phyloP scores from a whole-genome alignment of 768 basidiomycete genomes.

The Fomitopsis pulvina region DNA sequence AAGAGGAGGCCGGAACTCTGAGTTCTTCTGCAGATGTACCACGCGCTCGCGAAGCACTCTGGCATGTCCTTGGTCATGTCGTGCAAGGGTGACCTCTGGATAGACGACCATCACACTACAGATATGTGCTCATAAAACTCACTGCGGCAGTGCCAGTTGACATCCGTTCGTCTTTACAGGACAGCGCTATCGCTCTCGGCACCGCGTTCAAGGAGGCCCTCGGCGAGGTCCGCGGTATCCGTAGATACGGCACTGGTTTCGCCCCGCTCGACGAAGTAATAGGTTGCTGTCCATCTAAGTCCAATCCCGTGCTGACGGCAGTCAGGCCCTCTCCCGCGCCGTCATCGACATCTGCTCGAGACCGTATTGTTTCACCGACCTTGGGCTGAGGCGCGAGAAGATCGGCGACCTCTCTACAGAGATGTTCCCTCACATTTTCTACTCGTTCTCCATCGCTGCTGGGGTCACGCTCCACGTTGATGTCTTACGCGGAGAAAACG shows the following conservation, averaged over 20 bases:
- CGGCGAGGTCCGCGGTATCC: slow-evolving; percentile 91
- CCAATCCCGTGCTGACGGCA: neutral
- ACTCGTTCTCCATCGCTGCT: slow-evolving; percentile 96
- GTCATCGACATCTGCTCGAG: slow-evolving; percentile 98
- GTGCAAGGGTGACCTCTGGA: slow-evolving; percentile 93
- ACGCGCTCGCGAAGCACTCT: slow-evolving; percentile 94
- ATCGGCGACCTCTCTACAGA: slow-evolving; percentile 94
- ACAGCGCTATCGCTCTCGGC: slow-evolving; percentile 81
- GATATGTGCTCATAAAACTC: slow-evolving; percentile 54
- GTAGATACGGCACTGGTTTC: slow-evolving; percentile 92
- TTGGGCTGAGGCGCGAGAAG: slow-evolving; percentile 84
- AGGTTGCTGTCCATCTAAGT: neutral
- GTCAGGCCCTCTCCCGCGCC: slow-evolving; percentile 86
- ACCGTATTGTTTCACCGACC: slow-evolving; percentile 90
- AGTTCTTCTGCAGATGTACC: slow-evolving; percentile 74
- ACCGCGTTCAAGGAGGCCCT: slow-evolving; percentile 92
- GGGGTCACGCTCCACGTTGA: slow-evolving; percentile 94
- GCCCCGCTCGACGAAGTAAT: slow-evolving; percentile 94
- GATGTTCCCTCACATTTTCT: slow-evolving; percentile 97
- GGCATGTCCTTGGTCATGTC: slow-evolving; percentile 89
- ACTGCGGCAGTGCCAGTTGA: slow-evolving; percentile 12
- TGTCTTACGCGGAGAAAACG: slow-evolving; percentile 91
- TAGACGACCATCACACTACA: slow-evolving; percentile 98
- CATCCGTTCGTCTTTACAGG: slow-evolving; percentile 48
- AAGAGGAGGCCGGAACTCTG: neutral